Conservation (phyloP, 768 basidiomycete species). For the Lanmaoa rubissima region DNA sequence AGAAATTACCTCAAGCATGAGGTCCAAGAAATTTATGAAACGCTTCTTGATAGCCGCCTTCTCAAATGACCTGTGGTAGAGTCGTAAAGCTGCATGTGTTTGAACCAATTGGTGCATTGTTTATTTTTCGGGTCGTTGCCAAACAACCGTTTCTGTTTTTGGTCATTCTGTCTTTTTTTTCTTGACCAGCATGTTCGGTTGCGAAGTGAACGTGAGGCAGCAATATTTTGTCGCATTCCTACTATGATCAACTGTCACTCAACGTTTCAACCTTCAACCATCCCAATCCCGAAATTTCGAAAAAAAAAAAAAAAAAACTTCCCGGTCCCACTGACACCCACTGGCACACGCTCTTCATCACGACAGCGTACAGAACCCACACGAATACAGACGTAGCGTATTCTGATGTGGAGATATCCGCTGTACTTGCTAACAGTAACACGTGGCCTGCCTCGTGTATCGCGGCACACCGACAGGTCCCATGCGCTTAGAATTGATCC, state of each 20-base stretch:
- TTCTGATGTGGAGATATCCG: background rate
- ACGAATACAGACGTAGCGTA: background rate
- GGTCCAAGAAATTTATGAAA: background rate
- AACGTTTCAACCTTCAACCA: too few relatives aligned
- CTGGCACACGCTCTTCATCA: background rate
- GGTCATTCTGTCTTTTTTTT: background rate
- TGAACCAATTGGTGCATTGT: background rate
- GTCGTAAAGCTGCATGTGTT: too few relatives aligned
- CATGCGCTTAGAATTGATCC: slow-evolving; percentile 10
- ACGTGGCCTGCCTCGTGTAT: slow-evolving; percentile 22
- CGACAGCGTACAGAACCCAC: too few relatives aligned
- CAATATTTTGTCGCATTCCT: background rate
- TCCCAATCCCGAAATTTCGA: background rate
- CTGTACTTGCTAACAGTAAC: background rate
- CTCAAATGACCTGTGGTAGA: background rate
- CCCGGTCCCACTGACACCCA: background rate
- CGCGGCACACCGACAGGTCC: slow-evolving; percentile 17
- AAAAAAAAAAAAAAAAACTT: too few relatives aligned
- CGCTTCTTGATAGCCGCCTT: background rate
- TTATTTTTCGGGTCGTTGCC: slow-evolving; percentile 14
- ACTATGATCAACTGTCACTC: background rate
- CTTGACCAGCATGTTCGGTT: too few relatives aligned
- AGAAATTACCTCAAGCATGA: too few relatives aligned
- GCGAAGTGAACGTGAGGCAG: background rate
- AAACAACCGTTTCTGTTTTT: slow-evolving; percentile 15